These are phyloP conservation scores for Ogataea parapolymorpha DNA, from an alignment of 805 yeast species.

Conservation along the genomic window DNA sequence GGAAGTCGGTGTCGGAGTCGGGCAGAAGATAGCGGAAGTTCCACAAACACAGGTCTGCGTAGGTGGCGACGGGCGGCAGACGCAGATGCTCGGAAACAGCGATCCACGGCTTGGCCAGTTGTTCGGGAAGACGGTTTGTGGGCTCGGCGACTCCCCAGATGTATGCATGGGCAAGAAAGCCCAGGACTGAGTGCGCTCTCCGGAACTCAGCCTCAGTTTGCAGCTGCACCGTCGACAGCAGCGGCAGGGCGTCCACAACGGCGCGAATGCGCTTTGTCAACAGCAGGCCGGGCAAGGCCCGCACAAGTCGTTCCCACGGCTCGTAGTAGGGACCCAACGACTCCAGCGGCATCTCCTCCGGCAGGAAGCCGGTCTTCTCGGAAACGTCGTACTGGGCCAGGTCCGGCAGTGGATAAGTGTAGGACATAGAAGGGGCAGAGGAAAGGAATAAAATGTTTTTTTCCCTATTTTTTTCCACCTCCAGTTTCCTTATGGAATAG, in stretches of 20 bases:
- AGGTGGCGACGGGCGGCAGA: constrained; percentile 84
- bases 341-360: constrained; percentile 60
- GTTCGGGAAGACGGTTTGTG: constrained; percentile 58
- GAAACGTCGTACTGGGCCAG: constrained; percentile 70
- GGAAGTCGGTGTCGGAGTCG: constrained; percentile 31
- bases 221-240: constrained; percentile 48
- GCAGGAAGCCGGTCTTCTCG: constrained; percentile 73
- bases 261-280: constrained; percentile 59
- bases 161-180: constrained; percentile 84
- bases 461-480: constrained; percentile 7
- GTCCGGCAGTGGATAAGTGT: constrained; percentile 40
- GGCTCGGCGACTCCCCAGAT: constrained; percentile 79
- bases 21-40: constrained; percentile 68
- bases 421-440: constrained; percentile 19
- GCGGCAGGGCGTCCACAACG: constrained; percentile 61
- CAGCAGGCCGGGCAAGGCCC: constrained; percentile 68
- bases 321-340: constrained; percentile 56
- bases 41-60: constrained; percentile 87
- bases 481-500: constrained; percentile 5
- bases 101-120: constrained; percentile 69
- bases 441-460: not conserved
- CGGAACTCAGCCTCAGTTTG: constrained; percentile 51
- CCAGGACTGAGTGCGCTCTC: constrained; percentile 76
- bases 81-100: constrained; percentile 55
- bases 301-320: constrained; percentile 75